A percentile compares a stretch with the other conserved stretches of the same genome.
Evolutionary conservation across 2,329 filamentous ascomycete species (phyloP).

Genomic region (Diaporthe velutina): DNA sequence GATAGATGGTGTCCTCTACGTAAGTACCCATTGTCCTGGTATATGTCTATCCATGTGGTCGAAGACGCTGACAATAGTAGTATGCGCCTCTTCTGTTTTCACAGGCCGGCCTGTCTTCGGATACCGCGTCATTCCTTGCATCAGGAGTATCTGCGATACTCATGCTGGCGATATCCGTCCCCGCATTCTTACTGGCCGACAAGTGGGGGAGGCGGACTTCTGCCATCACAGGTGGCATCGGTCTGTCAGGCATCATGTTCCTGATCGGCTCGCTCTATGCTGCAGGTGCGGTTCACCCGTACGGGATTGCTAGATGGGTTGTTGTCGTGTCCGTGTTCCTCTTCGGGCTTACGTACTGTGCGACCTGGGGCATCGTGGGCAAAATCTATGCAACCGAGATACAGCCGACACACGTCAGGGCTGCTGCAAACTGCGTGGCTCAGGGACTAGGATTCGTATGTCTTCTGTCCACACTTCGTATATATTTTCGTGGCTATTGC

Average conservation of each 20-base stretch:
- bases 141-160: constrained; percentile 71
- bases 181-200: constrained; percentile 68
- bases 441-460: constrained; percentile 50
- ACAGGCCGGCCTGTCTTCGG: constrained; percentile 68
- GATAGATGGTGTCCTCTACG: constrained; percentile 73
- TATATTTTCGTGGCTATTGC: not conserved
- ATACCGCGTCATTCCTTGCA: constrained; percentile 69
- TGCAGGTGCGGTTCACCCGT: constrained; percentile 54
- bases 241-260: constrained; percentile 63
- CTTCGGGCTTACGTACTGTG: constrained; percentile 60
- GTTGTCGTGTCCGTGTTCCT: constrained; percentile 64
- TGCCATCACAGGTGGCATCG: constrained; percentile 65
- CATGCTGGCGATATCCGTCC: constrained; percentile 69
- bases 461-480: not conserved
- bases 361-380: constrained; percentile 66
- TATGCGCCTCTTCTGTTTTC: constrained; percentile 73
- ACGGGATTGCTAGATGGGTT: constrained; percentile 60
- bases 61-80: constrained; percentile 45
- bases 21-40: constrained; percentile 47
- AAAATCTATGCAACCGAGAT: constrained; percentile 72
- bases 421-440: constrained; percentile 65
- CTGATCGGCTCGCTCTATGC: constrained; percentile 68
- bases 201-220: constrained; percentile 68
- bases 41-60: not conserved
- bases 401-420: constrained; percentile 66